A percentile compares a stretch with the other conserved stretches of the same genome.
These are phyloP conservation scores for Lophiotrema nucula DNA, from an alignment of 495 filamentous ascomycete genomes.

Conservation along the genomic window DNA sequence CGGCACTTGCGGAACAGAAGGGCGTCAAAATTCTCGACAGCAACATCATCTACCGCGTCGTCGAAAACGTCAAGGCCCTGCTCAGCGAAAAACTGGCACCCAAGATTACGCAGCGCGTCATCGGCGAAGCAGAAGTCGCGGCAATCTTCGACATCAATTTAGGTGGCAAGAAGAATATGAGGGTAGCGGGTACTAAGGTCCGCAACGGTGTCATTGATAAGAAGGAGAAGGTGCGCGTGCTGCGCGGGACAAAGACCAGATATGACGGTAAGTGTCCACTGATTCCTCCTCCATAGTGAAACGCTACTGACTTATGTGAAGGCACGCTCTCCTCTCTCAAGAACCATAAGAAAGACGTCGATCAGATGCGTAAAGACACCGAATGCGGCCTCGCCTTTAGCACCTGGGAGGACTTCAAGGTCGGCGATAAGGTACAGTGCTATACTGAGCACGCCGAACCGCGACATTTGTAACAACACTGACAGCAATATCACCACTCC, in stretches of 20 bases:
- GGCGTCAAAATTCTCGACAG: conserved; percentile 78
- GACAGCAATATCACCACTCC: no score
- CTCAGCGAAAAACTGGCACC: conserved; percentile 69
- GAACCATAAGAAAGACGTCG: conserved; percentile 86
- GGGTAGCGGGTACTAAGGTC: conserved; percentile 85
- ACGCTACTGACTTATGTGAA: conserved; percentile 38
- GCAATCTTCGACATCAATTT: conserved; percentile 81
- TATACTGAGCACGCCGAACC: conserved; percentile 78
- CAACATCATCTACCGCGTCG: conserved; percentile 88
- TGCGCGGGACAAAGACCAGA: conserved; percentile 65
- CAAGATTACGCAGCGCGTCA: conserved; percentile 61
- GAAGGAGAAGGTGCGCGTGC: conserved; percentile 64
- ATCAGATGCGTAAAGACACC: conserved; percentile 81
- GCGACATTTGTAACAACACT: conserved; percentile 61
- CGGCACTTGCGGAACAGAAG: conserved; percentile 62
- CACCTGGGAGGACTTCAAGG: conserved; percentile 70
- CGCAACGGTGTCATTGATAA: conserved; percentile 71
- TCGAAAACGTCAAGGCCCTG: conserved; percentile 72
- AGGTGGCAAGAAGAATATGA: conserved; percentile 63
- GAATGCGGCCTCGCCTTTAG: conserved; percentile 92
- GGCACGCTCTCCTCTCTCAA: conserved; percentile 78
- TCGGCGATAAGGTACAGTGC: conserved; percentile 81
- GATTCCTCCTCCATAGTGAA: conserved; percentile 22
- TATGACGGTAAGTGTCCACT: conserved; percentile 68
- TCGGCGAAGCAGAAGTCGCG: conserved; percentile 84